A percentile compares a stretch with the other conserved stretches of the same genome.
Conservation (phyloP, 2,329 filamentous ascomycete genomes). For the Colletotrichum karsti region DNA sequence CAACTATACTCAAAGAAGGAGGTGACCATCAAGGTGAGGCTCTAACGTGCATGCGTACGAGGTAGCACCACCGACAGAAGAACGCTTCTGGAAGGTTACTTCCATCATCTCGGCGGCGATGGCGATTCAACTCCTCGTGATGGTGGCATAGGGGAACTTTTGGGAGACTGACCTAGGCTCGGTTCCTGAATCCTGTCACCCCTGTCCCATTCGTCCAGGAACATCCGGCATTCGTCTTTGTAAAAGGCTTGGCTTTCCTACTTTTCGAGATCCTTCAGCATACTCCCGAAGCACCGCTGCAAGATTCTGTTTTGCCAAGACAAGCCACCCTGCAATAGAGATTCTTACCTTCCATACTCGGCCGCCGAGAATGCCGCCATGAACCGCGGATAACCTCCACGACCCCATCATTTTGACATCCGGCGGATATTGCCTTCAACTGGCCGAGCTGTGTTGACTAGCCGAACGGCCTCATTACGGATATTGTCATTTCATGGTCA, state of each 20-base stretch:
- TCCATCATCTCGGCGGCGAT: not conserved
- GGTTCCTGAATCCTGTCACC: not conserved
- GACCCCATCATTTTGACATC: no score
- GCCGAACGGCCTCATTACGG: not conserved
- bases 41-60: not conserved
- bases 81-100: constrained; percentile 1
- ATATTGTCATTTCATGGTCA: not conserved
- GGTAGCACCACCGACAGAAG: not conserved
- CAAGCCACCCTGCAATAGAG: not conserved
- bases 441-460: not conserved
- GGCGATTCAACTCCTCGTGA: not conserved
- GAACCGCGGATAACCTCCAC: no score
- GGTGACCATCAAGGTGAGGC: constrained; percentile 11
- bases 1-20: constrained; percentile 2
- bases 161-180: not conserved
- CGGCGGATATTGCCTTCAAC: not conserved
- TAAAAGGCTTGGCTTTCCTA: not conserved
- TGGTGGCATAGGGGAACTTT: not conserved
- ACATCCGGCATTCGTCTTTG: not conserved
- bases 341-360: constrained; percentile 3
- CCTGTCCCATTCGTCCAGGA: not conserved
- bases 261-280: not conserved
- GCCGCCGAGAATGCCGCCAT: not conserved
- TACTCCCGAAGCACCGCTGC: not conserved
- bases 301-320: constrained; percentile 2